Base-by-base conservation (phyloP, 2,329 filamentous ascomycete species). In the Trichoderma sp. region DNA sequence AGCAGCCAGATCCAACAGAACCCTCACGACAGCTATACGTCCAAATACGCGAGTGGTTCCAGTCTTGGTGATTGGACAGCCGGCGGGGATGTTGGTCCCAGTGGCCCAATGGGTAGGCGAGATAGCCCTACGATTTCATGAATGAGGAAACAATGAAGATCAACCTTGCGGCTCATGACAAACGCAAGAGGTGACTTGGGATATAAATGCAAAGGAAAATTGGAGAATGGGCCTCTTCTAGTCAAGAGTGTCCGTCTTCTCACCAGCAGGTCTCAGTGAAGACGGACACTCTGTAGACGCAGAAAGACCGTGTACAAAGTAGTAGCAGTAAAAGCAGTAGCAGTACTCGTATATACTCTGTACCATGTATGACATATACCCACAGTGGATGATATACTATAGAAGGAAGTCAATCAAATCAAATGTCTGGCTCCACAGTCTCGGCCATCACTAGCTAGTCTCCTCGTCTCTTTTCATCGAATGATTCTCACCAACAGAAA, bases 11-110 rank as follows among this genome's bases (percentile, higher is more conserved):
- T 31, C 3, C 59, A 27, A 14, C 50, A 31, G 9, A 38, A 60
- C 6, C 35, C 27, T 31, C 60, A n/a, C 9, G 79, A 79, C 14
- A 85, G 82, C 64, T 80, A 80, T 65, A 81, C 83, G 3, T 84
- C 85, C 63, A 87, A 85, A 74, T 90, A 90, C 80, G 87, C 86
- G 31, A 90, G 88, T 78, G 88, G 88, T 59, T 81, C 87, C 9
- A 88, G 85, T 80, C 78, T 90, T 85, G 88, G 79, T 3, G 80
- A 81, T 35, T 82, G 80, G 80, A 88, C 87, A 72, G 89, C 89
- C 0, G 89, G 88, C 0, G 88, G 88, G 3, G 89, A 90, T 77
- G 84, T 90, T 1, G 88, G 86, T 0, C 83, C 80, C 4, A 81
- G 79, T 31, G 38, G n/a, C 3, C 29, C 16, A 29, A 3, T 60